Percentiles rank a stretch among this genome's conserved stretches.
Conservation (phyloP, 2,329 filamentous ascomycete genomes). For the Colletotrichum lentis region DNA sequence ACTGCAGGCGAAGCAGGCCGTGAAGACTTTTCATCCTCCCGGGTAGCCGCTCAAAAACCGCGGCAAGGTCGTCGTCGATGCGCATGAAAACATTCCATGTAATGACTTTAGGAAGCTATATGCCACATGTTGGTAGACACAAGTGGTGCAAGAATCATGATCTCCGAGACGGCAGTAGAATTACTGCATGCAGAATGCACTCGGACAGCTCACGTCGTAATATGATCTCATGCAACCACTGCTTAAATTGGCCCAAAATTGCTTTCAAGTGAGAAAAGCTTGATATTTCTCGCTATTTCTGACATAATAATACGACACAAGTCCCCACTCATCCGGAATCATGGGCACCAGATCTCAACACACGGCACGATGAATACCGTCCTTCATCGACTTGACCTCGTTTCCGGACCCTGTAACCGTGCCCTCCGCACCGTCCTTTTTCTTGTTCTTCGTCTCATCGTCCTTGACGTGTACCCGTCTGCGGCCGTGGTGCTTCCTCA, state of each 20-base stretch:
- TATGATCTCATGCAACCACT: neutral
- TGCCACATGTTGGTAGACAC: neutral
- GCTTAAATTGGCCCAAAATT: too few relatives aligned
- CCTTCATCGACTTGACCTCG: constrained; percentile 33
- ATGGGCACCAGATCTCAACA: constrained; percentile 38
- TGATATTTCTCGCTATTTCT: neutral
- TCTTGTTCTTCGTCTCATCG: constrained; percentile 32
- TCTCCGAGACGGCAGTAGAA: neutral
- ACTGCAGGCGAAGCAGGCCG: neutral
- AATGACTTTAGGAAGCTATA: neutral
- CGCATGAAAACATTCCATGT: neutral
- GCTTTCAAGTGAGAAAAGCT: neutral
- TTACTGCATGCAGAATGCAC: neutral
- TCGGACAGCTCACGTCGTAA: neutral
- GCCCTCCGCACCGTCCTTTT: constrained; percentile 17
- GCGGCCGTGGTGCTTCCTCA: constrained; percentile 34
- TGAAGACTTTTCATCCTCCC: neutral
- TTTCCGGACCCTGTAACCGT: constrained; percentile 7
- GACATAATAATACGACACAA: neutral
- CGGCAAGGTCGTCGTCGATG: neutral
- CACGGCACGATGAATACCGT: constrained; percentile 46
- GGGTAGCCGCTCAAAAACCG: neutral
- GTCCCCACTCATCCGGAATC: too few relatives aligned
- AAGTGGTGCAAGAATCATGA: neutral
- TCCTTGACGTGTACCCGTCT: constrained; percentile 26